Evolutionary conservation across 2,329 filamentous ascomycete species (phyloP).

Genomic region (Talaromyces marneffei): DNA sequence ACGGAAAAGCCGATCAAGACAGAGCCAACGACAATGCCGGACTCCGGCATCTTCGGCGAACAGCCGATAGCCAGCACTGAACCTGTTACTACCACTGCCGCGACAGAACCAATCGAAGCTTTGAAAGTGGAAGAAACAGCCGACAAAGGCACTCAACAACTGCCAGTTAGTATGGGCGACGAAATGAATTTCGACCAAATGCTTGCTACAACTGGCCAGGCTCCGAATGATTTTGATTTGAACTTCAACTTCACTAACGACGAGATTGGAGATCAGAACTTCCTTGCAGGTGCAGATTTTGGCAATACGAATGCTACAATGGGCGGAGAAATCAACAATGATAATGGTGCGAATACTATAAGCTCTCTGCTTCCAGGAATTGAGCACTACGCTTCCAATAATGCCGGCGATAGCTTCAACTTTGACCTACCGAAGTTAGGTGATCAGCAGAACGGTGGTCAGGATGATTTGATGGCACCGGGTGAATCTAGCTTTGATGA

Average conservation of each 20-base stretch:
- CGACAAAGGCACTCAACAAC: constrained; percentile 20
- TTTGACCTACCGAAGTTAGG: constrained; percentile 29
- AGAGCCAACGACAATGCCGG: constrained; percentile 4
- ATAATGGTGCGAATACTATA: constrained; percentile 19
- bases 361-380: constrained; percentile 27
- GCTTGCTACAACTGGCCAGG: constrained; percentile 29
- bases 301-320: constrained; percentile 18
- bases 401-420: constrained; percentile 33
- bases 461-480: constrained; percentile 33
- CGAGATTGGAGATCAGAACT: constrained; percentile 33
- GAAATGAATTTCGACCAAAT: constrained; percentile 40
- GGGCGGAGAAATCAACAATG: constrained; percentile 13
- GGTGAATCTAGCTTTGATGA: constrained; percentile 43
- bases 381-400: constrained; percentile 27
- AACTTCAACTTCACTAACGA: constrained; percentile 39
- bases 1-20: constrained; percentile 12
- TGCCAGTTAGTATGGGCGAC: constrained; percentile 22
- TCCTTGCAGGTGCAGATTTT: constrained; percentile 31
- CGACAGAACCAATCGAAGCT: constrained; percentile 19
- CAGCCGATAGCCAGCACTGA: constrained; percentile 7
- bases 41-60: background rate
- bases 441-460: constrained; percentile 19
- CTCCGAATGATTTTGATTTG: constrained; percentile 34
- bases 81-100: constrained; percentile 10
- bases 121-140: constrained; percentile 20